phyloP scores from a whole-genome alignment of 2,329 filamentous ascomycete species.

The Aspergillus costaricaensis region DNA sequence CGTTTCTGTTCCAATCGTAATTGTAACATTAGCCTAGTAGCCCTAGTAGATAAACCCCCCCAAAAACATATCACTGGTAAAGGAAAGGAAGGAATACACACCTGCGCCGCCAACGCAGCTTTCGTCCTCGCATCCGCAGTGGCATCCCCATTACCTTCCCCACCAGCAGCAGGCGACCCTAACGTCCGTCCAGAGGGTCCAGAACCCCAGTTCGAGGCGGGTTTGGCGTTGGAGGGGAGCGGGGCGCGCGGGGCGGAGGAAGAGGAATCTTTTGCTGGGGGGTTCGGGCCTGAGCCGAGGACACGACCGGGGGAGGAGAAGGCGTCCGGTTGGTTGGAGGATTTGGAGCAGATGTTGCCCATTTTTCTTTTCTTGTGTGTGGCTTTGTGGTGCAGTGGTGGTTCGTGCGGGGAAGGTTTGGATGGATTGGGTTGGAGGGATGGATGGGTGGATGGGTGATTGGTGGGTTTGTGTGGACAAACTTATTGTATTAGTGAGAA shows the following conservation, averaged over 20 bases:
- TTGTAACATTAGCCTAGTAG: neutral
- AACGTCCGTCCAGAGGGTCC: slow-evolving; percentile 60
- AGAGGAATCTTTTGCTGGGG: neutral
- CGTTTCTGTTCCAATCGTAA: slow-evolving; percentile 58
- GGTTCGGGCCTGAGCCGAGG: slow-evolving; percentile 57
- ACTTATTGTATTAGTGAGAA: neutral
- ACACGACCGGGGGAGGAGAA: slow-evolving; percentile 74
- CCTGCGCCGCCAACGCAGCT: slow-evolving; percentile 83
- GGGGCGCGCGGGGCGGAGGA: slow-evolving; percentile 2
- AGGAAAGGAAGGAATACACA: slow-evolving; percentile 46
- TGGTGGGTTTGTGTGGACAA: neutral
- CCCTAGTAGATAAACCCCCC: neutral
- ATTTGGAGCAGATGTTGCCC: slow-evolving; percentile 86
- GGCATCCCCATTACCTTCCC: slow-evolving; percentile 16
- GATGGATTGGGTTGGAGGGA: neutral
- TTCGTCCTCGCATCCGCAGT: slow-evolving; percentile 65
- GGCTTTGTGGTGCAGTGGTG: neutral
- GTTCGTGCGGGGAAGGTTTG: neutral
- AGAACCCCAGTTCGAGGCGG: slow-evolving; percentile 45
- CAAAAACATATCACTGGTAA: neutral
- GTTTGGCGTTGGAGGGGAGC: slow-evolving; percentile 43
- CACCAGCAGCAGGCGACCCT: slow-evolving; percentile 50
- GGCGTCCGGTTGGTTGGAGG: slow-evolving; percentile 58
- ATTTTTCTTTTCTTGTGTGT: slow-evolving; percentile 49
- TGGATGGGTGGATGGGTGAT: neutral